Base-by-base conservation (phyloP, 2,329 filamentous ascomycete genomes). In the Penicillium fuscoglaucum region DNA sequence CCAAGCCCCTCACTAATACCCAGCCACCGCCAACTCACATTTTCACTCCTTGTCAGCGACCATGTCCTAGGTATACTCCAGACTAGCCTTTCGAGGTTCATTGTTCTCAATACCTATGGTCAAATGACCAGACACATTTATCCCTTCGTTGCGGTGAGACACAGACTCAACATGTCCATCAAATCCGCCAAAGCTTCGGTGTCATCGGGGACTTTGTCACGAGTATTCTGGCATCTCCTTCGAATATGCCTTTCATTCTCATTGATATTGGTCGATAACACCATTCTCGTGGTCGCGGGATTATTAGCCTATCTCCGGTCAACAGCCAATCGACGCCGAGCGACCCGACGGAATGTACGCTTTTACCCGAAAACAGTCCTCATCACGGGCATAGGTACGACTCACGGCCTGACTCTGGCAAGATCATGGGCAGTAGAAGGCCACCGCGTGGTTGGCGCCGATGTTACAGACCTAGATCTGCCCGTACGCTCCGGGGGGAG, bases 371-470 rank as follows among this genome's bases (percentile, higher is more conserved):
- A 80, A 54, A 89, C 83, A 0, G 77, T 92, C 37, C 81, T 93
- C 15, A 82, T 93, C 43, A 91, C 89, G 0, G 89, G 90, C 2
- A 80, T 91, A 3, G 84, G 85, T 46, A 92, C 90, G 83, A 81
- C 84, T 44, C 90, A 91, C 70, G 89, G 88, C 4, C 79, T 92
- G 3, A 76, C 79, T 0, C 75, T 93, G 9, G 87, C 89, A 5
- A 83, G 90, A 35, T 72, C 83, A 4, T 88, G 91, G 71, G 80
- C 88, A 64, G 73, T 82, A 26, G 80, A 82, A 1, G 87, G 87
- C 2, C 87, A 91, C 70, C 80, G 81, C n/a, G 88, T 92, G 40
- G 82, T 92, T 41, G 89, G 88, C 5, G 88, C 88, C 12, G 89
- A 91, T 67, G 84, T 87, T 52, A 80, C 84, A 47, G 73, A 78